phyloP scores from a whole-genome alignment of 345 rosid genomes.

The Physaria fendleri region DNA sequence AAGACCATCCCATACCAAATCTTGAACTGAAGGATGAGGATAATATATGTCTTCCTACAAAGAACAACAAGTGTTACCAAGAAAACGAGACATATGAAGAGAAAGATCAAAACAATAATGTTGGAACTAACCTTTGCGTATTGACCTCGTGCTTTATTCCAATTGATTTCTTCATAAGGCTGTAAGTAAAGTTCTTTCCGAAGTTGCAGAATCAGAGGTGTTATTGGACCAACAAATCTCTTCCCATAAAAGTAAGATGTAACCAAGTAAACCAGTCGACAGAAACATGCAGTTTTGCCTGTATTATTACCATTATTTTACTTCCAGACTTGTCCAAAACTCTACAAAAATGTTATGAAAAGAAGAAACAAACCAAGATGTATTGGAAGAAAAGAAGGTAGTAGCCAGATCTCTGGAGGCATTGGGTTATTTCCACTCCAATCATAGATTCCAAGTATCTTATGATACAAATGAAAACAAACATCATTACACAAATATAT shows the following conservation, averaged over 20 bases:
- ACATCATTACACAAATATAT: no score
- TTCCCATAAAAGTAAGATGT: constrained; percentile 69
- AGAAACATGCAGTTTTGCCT: constrained; percentile 73
- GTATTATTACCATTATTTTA: background rate
- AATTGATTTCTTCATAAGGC: constrained; percentile 53
- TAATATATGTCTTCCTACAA: constrained; percentile 67
- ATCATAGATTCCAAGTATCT: constrained; percentile 68
- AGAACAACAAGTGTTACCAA: background rate
- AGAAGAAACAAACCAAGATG: constrained; percentile 48
- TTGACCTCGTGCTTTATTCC: constrained; percentile 46
- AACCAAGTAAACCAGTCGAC: constrained; percentile 68
- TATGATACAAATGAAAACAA: background rate
- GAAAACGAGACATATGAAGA: background rate
- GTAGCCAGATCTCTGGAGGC: constrained; percentile 76
- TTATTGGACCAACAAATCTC: constrained; percentile 67
- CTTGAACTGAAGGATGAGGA: constrained; percentile 65
- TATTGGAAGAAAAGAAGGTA: constrained; percentile 52
- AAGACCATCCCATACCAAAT: constrained; percentile 52
- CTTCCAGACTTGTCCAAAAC: background rate
- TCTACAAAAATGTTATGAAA: background rate
- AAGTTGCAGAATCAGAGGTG: constrained; percentile 50
- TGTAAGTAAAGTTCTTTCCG: constrained; percentile 52
- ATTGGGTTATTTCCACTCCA: constrained; percentile 72
- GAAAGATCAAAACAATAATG: background rate
- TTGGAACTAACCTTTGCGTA: constrained; percentile 54